Evolutionary conservation across 257 asterid species (phyloP).

Genomic region (Avicennia marina): DNA sequence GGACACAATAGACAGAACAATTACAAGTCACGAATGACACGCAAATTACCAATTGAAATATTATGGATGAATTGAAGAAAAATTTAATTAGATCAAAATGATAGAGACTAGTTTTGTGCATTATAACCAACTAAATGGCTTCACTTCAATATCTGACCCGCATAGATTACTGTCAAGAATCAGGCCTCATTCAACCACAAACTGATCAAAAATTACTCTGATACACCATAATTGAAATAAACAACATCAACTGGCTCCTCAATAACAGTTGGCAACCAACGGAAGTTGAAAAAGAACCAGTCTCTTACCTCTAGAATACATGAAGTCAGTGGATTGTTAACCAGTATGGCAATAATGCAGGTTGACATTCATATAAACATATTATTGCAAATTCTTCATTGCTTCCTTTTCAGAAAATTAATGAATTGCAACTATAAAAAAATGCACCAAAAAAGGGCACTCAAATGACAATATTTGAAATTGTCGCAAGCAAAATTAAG

Average conservation of each 20-base stretch:
- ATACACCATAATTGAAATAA: background rate
- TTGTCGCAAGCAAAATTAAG: background rate
- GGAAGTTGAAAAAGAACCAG: background rate
- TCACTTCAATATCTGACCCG: background rate
- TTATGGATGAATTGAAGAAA: background rate
- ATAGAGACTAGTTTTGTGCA: background rate
- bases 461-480: background rate
- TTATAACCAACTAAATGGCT: background rate
- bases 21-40: background rate
- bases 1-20: background rate
- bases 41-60: background rate
- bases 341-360: too few relatives aligned
- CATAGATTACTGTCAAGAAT: background rate
- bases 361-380: background rate
- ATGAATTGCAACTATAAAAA: too few relatives aligned
- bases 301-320: too few relatives aligned
- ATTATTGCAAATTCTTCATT: background rate
- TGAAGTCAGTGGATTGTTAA: too few relatives aligned
- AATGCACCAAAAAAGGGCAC: too few relatives aligned
- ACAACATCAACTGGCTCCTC: conserved; percentile 1
- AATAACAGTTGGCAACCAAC: background rate
- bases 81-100: background rate
- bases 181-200: too few relatives aligned
- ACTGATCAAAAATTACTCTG: too few relatives aligned
- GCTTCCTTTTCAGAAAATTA: too few relatives aligned